A percentile compares a stretch with the other conserved stretches of the same genome.
phyloP scores from a whole-genome alignment of 768 basidiomycete genomes.

The Boletus edulis region DNA sequence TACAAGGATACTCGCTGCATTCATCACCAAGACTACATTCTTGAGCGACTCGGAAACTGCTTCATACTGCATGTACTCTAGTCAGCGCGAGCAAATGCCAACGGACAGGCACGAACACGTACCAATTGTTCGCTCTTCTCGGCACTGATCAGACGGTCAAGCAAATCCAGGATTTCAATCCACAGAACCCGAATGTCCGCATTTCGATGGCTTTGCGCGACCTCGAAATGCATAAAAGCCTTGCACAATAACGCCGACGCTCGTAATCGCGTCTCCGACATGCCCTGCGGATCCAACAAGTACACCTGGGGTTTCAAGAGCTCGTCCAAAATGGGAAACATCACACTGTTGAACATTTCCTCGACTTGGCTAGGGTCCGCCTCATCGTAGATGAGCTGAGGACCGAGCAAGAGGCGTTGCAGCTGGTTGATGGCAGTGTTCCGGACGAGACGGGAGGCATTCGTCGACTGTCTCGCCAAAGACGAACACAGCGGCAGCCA shows the following conservation, averaged over 20 bases:
- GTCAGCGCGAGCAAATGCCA: slow-evolving; percentile 1
- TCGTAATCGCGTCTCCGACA: slow-evolving; percentile 87
- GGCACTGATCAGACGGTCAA: slow-evolving; percentile 86
- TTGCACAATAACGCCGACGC: slow-evolving; percentile 93
- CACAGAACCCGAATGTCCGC: slow-evolving; percentile 74
- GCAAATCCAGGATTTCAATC: slow-evolving; percentile 84
- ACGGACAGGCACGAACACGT: background rate
- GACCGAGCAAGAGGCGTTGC: slow-evolving; percentile 81
- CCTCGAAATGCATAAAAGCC: slow-evolving; percentile 90
- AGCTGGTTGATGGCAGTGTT: slow-evolving; percentile 77
- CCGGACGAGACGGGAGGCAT: slow-evolving; percentile 80
- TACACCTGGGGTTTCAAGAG: slow-evolving; percentile 82
- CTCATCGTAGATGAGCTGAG: slow-evolving; percentile 60
- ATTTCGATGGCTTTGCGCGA: slow-evolving; percentile 59
- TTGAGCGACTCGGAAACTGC: slow-evolving; percentile 96
- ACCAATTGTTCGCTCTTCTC: slow-evolving; percentile 88
- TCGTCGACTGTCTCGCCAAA: slow-evolving; percentile 78
- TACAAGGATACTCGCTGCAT: slow-evolving; percentile 79
- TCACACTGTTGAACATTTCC: slow-evolving; percentile 82
- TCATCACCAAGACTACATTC: slow-evolving; percentile 95
- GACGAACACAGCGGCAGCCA: slow-evolving; percentile 72
- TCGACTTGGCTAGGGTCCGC: slow-evolving; percentile 63
- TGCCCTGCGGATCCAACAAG: slow-evolving; percentile 76
- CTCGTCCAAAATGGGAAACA: slow-evolving; percentile 92
- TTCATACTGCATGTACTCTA: slow-evolving; percentile 61